Conservation (phyloP, 257 asterid genomes). For the Solanum boliviense region DNA sequence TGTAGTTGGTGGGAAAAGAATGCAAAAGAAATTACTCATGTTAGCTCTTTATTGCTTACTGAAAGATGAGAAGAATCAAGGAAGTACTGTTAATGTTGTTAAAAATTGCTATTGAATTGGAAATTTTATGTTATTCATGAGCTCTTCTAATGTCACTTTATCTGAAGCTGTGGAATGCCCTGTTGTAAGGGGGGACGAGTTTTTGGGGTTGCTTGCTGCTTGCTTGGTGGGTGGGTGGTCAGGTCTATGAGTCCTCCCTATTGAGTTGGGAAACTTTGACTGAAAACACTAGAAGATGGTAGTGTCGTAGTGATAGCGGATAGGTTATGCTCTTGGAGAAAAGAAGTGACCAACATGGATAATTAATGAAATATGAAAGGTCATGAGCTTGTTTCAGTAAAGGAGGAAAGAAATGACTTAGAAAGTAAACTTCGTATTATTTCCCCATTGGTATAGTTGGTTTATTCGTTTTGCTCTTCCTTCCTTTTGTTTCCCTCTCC, state of each 20-base stretch:
- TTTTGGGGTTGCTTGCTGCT: neutral
- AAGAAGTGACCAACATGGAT: neutral
- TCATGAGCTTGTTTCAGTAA: neutral
- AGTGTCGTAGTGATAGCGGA: neutral
- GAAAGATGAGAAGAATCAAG: neutral
- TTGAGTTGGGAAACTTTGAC: neutral
- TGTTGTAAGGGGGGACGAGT: neutral
- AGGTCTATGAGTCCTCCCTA: neutral
- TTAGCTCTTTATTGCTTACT: neutral
- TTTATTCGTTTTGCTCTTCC: neutral
- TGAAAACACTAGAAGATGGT: neutral
- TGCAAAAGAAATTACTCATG: neutral
- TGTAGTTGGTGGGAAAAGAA: neutral
- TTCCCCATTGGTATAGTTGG: neutral
- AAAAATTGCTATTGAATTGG: neutral
- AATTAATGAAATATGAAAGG: neutral
- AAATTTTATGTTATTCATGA: neutral
- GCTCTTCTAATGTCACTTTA: neutral
- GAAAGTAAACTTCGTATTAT: neutral
- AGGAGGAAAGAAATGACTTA: neutral
- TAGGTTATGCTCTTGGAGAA: neutral
- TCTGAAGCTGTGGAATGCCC: neutral
- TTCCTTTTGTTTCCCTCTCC: neutral
- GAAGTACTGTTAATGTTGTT: neutral
- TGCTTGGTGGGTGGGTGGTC: neutral